These are phyloP conservation scores for Sclerotinia minor DNA, from an alignment of 2,329 filamentous ascomycete genomes.

Conservation along the genomic window DNA sequence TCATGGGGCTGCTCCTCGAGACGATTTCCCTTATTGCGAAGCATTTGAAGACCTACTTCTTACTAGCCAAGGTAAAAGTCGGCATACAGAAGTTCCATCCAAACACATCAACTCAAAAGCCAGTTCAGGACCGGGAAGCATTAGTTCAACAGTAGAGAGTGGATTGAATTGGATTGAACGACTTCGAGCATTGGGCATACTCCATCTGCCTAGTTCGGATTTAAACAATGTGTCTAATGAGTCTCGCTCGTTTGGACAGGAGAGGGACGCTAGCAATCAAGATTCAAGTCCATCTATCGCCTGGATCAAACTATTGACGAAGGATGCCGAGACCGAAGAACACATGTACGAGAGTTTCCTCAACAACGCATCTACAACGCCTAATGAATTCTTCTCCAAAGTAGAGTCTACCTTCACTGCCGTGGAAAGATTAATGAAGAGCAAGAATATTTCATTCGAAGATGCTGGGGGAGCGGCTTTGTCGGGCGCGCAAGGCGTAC, in stretches of 20 bases:
- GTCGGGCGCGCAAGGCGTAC: background rate
- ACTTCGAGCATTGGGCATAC: conserved; percentile 25
- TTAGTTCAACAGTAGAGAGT: conserved; percentile 7
- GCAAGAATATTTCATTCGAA: background rate
- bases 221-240: background rate
- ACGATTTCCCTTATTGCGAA: conserved; percentile 35
- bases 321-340: conserved; percentile 34
- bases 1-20: background rate
- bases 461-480: background rate
- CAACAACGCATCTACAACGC: conserved; percentile 1
- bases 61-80: conserved; percentile 27
- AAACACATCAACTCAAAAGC: background rate
- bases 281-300: background rate
- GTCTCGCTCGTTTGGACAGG: background rate
- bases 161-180: conserved; percentile 28
- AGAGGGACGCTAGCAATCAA: background rate
- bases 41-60: conserved; percentile 41
- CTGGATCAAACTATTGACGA: background rate
- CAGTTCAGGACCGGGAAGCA: background rate
- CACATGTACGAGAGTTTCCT: conserved; percentile 39
- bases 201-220: conserved; percentile 6
- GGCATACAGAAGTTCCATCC: background rate
- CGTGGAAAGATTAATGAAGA: conserved; percentile 19
- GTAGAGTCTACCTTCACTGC: conserved; percentile 13
- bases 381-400: conserved; percentile 11